Evolutionary conservation across 2,329 filamentous ascomycete species (phyloP).

Genomic region (Talaromyces atroroseus): DNA sequence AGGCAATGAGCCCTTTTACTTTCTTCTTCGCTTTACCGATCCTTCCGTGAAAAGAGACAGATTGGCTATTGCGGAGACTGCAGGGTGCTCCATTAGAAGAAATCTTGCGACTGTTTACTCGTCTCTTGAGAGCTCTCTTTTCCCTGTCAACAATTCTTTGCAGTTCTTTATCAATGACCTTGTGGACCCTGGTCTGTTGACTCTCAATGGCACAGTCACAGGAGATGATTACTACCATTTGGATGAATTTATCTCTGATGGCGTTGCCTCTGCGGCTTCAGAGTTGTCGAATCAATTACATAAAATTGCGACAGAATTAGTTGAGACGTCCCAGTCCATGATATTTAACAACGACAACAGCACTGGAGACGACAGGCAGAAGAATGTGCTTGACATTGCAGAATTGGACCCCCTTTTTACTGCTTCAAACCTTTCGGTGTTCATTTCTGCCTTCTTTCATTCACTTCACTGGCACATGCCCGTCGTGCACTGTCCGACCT

Average conservation of each 20-base stretch:
- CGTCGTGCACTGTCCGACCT: conserved; percentile 28
- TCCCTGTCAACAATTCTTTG: conserved; percentile 17
- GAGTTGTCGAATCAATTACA: conserved; percentile 23
- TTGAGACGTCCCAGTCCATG: conserved; percentile 27
- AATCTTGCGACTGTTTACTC: conserved; percentile 25
- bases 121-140: conserved; percentile 23
- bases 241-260: neutral
- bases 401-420: conserved; percentile 21
- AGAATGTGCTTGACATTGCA: conserved; percentile 1
- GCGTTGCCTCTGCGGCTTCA: conserved; percentile 15
- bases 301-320: conserved; percentile 22
- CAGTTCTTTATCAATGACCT: neutral
- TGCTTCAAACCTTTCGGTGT: conserved; percentile 22
- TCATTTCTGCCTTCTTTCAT: conserved; percentile 26
- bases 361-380: conserved; percentile 1
- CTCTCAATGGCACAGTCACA: neutral
- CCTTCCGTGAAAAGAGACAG: conserved; percentile 23
- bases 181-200: neutral
- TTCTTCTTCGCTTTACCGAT: conserved; percentile 26
- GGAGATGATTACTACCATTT: neutral
- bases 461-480: conserved; percentile 30
- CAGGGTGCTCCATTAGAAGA: conserved; percentile 23
- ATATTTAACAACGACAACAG: neutral
- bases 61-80: conserved; percentile 27
- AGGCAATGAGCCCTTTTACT: conserved; percentile 20